phyloP scores from a whole-genome alignment of 257 asterid genomes.

The Solanum peruvianum region DNA sequence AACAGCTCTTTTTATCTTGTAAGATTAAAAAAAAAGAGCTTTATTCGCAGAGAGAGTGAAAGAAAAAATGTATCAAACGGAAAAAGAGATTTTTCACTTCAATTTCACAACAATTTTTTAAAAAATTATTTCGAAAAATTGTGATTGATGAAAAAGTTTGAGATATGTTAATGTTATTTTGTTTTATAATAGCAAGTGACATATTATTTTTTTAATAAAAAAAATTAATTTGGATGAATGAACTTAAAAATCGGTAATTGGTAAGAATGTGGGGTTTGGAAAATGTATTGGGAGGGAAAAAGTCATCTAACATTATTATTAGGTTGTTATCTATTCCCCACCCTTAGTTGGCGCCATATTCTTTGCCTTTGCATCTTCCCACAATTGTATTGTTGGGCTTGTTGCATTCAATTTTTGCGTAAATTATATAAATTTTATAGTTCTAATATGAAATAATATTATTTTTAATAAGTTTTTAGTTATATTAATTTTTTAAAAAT shows the following conservation, averaged over 20 bases:
- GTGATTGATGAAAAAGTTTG: neutral
- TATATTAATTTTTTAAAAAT: too few species aligned
- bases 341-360: neutral
- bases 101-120: neutral
- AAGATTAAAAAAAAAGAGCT: neutral
- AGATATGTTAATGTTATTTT: neutral
- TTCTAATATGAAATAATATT: too few species aligned
- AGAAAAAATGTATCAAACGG: neutral
- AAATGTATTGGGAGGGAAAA: neutral
- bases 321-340: neutral
- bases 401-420: too few species aligned
- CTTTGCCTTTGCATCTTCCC: neutral
- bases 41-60: constrained; percentile 2
- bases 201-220: neutral
- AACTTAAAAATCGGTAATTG: constrained; percentile 5
- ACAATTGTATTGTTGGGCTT: neutral
- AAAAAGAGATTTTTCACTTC: neutral
- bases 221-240: neutral
- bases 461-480: too few species aligned
- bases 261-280: neutral
- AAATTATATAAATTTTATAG: too few species aligned
- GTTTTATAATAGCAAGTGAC: neutral
- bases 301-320: neutral
- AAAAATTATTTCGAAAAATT: neutral
- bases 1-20: neutral